Conservation (phyloP, 2,329 filamentous ascomycete species). For the Trichoderma aggressivum region DNA sequence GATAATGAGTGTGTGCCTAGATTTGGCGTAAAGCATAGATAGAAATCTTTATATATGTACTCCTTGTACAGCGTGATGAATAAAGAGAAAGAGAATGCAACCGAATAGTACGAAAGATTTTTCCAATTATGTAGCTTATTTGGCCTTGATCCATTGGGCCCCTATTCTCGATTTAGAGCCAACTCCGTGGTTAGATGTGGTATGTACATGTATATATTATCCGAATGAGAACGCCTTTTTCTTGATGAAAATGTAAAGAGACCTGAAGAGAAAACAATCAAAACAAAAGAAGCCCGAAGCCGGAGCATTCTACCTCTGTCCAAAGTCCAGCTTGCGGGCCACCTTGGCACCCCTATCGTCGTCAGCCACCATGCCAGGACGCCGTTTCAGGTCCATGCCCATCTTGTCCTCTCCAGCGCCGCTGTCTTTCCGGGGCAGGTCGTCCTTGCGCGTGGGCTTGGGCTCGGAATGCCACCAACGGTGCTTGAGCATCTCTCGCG, state of each 20-base stretch:
- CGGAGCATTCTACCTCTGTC: slow-evolving; percentile 37
- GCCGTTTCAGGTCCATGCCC: slow-evolving; percentile 76
- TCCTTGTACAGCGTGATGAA: not conserved
- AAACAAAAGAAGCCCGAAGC: not conserved
- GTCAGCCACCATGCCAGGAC: slow-evolving; percentile 60
- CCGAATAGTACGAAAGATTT: not conserved
- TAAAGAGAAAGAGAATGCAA: not conserved
- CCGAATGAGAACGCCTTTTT: not conserved
- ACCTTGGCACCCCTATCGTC: slow-evolving; percentile 69
- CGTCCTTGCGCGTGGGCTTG: slow-evolving; percentile 74
- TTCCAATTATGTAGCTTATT: not conserved
- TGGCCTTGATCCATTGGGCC: not conserved
- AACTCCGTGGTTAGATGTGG: not conserved
- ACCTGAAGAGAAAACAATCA: not conserved
- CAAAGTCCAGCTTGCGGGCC: slow-evolving; percentile 79
- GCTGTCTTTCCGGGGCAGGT: slow-evolving; percentile 67
- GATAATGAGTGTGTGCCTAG: not conserved
- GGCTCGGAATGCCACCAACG: slow-evolving; percentile 84
- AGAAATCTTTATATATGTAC: slow-evolving; percentile 7
- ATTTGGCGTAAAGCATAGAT: not conserved
- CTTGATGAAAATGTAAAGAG: not conserved
- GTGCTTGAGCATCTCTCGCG: slow-evolving; percentile 74
- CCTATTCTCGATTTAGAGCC: not conserved
- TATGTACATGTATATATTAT: not conserved
- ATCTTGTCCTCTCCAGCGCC: slow-evolving; percentile 70